phyloP scores from a whole-genome alignment of 2,329 filamentous ascomycete species.

The Hypoxylon sp. region DNA sequence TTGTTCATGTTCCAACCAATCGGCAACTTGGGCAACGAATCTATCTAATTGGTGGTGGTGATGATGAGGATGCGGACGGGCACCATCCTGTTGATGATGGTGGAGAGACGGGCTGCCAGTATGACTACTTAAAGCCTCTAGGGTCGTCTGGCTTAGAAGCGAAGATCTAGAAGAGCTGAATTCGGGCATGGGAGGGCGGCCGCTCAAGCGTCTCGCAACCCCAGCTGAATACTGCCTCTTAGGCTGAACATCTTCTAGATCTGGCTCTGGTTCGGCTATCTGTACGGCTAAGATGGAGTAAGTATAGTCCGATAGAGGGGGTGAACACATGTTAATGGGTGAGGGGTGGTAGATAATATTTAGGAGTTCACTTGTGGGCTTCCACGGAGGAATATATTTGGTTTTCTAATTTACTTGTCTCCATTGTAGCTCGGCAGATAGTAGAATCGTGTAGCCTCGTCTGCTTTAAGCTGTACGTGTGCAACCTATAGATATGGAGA shows the following conservation, averaged over 20 bases:
- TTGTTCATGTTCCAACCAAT: slow-evolving; percentile 89
- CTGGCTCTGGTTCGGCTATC: slow-evolving; percentile 67
- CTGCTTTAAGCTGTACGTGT: neutral
- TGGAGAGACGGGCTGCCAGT: slow-evolving; percentile 49
- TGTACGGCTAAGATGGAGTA: slow-evolving; percentile 64
- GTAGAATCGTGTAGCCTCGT: neutral
- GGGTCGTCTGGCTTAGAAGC: slow-evolving; percentile 57
- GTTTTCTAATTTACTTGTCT: slow-evolving; percentile 2
- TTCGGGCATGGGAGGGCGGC: slow-evolving; percentile 57
- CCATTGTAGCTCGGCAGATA: neutral
- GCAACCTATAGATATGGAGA: neutral
- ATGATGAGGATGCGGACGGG: slow-evolving; percentile 53
- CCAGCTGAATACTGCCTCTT: slow-evolving; percentile 64
- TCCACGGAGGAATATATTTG: slow-evolving; percentile 8
- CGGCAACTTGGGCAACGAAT: slow-evolving; percentile 80
- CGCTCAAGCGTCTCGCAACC: slow-evolving; percentile 62
- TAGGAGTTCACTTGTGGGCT: slow-evolving; percentile 13
- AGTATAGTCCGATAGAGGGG: slow-evolving; percentile 30
- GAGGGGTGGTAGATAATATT: neutral
- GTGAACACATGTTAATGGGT: neutral
- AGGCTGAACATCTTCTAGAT: slow-evolving; percentile 56
- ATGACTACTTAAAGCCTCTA: slow-evolving; percentile 54
- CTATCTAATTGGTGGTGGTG: slow-evolving; percentile 59
- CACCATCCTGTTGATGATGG: slow-evolving; percentile 48
- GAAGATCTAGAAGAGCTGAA: slow-evolving; percentile 63